Evolutionary conservation across 305 asterid species (phyloP).

Genomic region (Rubia balearica): DNA sequence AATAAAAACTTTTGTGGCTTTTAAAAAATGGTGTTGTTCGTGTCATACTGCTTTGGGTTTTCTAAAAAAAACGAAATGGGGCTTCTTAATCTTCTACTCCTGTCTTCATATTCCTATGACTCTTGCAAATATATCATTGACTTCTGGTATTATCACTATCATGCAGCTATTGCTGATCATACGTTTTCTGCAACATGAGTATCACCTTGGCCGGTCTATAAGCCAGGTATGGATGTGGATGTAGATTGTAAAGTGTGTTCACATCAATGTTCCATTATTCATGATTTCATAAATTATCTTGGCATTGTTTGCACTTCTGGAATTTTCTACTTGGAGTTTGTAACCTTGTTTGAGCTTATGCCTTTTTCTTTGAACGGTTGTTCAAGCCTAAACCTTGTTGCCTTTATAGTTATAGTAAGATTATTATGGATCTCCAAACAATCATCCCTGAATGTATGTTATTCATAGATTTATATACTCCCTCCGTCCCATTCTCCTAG

Average conservation of each 20-base stretch:
- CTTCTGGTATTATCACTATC: conserved; percentile 23
- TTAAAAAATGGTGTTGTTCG: background rate
- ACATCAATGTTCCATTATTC: background rate
- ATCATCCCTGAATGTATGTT: background rate
- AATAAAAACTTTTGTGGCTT: background rate
- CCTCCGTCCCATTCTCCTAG: too few species aligned
- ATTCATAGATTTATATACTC: too few species aligned
- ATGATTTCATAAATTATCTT: background rate
- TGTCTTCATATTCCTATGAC: background rate
- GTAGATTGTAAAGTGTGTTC: conserved; percentile 15
- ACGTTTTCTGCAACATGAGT: conserved; percentile 97
- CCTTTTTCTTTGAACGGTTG: background rate
- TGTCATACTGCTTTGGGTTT: background rate
- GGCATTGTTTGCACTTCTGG: background rate
- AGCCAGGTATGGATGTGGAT: conserved; percentile 49
- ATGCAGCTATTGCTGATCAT: conserved; percentile 74
- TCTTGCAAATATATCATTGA: conserved; percentile 19
- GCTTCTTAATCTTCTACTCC: background rate
- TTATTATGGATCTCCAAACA: background rate
- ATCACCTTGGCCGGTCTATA: conserved; percentile 83
- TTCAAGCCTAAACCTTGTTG: background rate
- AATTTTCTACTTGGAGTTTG: background rate
- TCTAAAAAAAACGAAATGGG: background rate
- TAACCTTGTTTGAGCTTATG: background rate
- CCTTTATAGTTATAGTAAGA: background rate